Base-by-base conservation (phyloP, 1,284 basidiomycete species). In the Cerioporus squamosus region DNA sequence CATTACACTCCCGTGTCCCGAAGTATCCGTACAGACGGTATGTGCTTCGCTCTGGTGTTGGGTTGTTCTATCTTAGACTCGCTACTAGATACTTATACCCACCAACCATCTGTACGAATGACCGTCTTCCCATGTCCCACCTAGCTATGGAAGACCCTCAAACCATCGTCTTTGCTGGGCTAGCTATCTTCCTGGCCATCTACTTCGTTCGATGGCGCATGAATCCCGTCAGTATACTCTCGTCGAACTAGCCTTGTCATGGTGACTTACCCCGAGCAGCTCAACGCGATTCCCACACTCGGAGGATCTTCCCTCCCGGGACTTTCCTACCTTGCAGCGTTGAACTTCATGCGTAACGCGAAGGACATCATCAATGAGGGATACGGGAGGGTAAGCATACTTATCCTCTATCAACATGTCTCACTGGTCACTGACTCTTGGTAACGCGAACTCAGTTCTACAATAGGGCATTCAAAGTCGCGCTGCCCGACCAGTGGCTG, bases 281-380 rank as follows among this genome's bases (percentile, higher is more conserved):
- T 51, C 26, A 12, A 7, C n/a, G n/a, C 15, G 8, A 76, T 79
- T 44, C 77, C 78, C 18, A 64, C 74, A 0, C 66, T 77, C 12
- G 78, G 77, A 6, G 55, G 55, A 1, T 66, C 74, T n/a, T 70
- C 74, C 17, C 63, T 71, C 7, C 70, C 70, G 22, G 47, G 78
- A 23, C 58, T 75, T 3, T 79, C 77, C n/a, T 78, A 72, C 59
- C 61, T 70, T 24, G 68, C 72, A 2, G 68, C 68, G 3, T 53
- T 60, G 23, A 66, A 66, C 24, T 76, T 71, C 55, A 53, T 75
- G 44, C 54, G 60, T 9, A 61, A 76, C 63, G 72, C 72, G 6
- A 67, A 61, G 44, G 62, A 60, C 20, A 69, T 78, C 66, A 62
- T 79, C 4, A 66, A 75, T 46, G 69, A 76, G 55, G 78, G 77